Base-by-base conservation (phyloP, 352 stramenopile species). In the Pythium brachiatum region DNA sequence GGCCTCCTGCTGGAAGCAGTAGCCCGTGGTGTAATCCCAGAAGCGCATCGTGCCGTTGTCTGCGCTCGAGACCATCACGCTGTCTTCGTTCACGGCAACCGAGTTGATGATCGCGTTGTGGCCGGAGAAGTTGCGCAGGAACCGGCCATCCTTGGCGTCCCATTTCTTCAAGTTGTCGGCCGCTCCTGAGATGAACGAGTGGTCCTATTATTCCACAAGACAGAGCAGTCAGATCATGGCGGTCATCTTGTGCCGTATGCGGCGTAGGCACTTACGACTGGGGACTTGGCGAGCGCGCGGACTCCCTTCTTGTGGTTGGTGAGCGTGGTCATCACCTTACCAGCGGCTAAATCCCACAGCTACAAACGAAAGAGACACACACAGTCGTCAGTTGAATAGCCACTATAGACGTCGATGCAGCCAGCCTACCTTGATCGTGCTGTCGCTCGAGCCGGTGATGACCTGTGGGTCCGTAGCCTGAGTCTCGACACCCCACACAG, bases 291-390 rank as follows among this genome's bases (percentile, higher is more conserved):
- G 44, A 99, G 62, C 3, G 96, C 86, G 9, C 98, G 87, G 18
- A 99, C 81, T 20, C 88, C 92, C 74, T 99, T 99, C 84, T 99
- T 99, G 79, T 99, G 98, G 79, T 99, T 98, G n/a, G 98, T 99
- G 20, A 99, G 75, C 12, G 97, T 99, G 23, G 95, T 97, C 84
- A 99, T 98, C 46, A 96, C 90, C 75, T 99, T 99, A 23, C 97
- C 98, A 0, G 97, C 95, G 6, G 95, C 95, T 32, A 99, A 78
- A 77, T 99, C 98, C 97, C 97, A 99, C 6, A 99, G 68, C 82
- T 93, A 59, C 56, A 72, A 9, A 43, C 21, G 29, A 2, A 50
- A 34, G 5, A 34, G 5, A 34, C 29, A 34, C 29, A 21, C 8
- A 59, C 8, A 15, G 15, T 27, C 20, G 50, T 47, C 25, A 59